These are phyloP conservation scores for Cornus suecica DNA, from an alignment of 148 eudicot species.

Conservation along the genomic window DNA sequence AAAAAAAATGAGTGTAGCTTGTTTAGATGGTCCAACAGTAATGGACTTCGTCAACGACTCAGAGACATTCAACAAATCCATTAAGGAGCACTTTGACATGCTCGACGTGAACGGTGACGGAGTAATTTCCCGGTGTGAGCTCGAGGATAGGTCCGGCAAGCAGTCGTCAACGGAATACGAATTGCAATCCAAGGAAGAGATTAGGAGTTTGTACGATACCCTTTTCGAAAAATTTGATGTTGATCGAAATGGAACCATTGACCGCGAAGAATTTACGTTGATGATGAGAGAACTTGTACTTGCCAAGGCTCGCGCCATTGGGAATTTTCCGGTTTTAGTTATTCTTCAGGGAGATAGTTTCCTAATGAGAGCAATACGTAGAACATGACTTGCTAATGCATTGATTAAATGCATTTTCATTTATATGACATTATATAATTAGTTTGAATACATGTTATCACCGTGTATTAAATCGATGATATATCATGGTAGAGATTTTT, in stretches of 20 bases:
- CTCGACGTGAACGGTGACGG: slow-evolving; percentile 43
- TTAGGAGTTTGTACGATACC: slow-evolving; percentile 18
- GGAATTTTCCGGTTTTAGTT: slow-evolving; percentile 45
- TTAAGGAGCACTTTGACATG: slow-evolving; percentile 31
- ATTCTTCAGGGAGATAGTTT: slow-evolving; percentile 51
- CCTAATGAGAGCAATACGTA: slow-evolving; percentile 25
- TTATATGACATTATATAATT: no score
- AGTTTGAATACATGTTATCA: no score
- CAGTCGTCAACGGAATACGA: slow-evolving; percentile 31
- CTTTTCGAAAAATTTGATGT: slow-evolving; percentile 37
- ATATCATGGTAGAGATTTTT: no score
- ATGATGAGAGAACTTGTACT: slow-evolving; percentile 46
- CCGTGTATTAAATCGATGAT: no score
- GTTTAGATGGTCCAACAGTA: slow-evolving; percentile 43
- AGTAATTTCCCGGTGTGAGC: slow-evolving; percentile 34
- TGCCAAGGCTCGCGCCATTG: slow-evolving; percentile 57
- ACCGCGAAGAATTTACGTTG: slow-evolving; percentile 28
- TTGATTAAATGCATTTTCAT: no score
- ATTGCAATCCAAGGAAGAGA: slow-evolving; percentile 32
- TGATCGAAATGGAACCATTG: slow-evolving; percentile 28
- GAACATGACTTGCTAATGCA: no score
- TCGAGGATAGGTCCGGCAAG: slow-evolving; percentile 20
- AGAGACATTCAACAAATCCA: slow-evolving; percentile 30
- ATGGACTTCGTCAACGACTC: slow-evolving; percentile 33
- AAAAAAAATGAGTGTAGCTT: slow-evolving; percentile 27